These are phyloP conservation scores for Pseudopithomyces chartarum DNA, from an alignment of 2,329 filamentous ascomycete species.

Conservation along the genomic window DNA sequence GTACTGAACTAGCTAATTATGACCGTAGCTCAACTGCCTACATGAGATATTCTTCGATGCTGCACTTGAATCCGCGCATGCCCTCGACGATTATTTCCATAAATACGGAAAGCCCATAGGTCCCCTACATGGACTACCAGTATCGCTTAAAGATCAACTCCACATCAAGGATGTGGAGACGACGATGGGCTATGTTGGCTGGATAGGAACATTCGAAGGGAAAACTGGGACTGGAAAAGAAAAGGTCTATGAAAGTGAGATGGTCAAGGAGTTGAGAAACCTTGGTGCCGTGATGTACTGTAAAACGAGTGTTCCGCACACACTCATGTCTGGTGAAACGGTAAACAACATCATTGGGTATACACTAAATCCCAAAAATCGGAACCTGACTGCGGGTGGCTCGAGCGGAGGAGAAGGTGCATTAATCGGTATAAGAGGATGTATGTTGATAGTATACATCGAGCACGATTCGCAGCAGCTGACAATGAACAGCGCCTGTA, in stretches of 20 bases:
- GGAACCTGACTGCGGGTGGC: slow-evolving; percentile 58
- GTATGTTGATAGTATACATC: slow-evolving; percentile 22
- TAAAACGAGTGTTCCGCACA: slow-evolving; percentile 63
- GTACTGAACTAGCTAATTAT: background rate
- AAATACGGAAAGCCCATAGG: slow-evolving; percentile 45
- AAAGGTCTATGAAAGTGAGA: slow-evolving; percentile 61
- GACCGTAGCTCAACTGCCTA: slow-evolving; percentile 40
- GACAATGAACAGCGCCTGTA: slow-evolving; percentile 42
- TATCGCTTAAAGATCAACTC: slow-evolving; percentile 57
- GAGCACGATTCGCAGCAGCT: background rate
- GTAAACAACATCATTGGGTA: slow-evolving; percentile 66
- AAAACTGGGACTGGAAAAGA: slow-evolving; percentile 57
- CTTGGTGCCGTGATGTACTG: slow-evolving; percentile 63
- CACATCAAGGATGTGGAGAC: slow-evolving; percentile 55
- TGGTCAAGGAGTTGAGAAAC: slow-evolving; percentile 59
- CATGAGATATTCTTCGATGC: slow-evolving; percentile 56
- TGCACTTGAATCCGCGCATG: slow-evolving; percentile 49
- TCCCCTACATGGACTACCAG: slow-evolving; percentile 53
- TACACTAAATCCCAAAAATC: slow-evolving; percentile 62
- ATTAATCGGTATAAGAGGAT: slow-evolving; percentile 60
- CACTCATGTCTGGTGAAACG: slow-evolving; percentile 64
- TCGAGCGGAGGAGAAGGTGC: slow-evolving; percentile 67
- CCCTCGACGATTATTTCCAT: slow-evolving; percentile 48
- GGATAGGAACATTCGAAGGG: slow-evolving; percentile 67
- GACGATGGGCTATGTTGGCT: slow-evolving; percentile 66